Evolutionary conservation across 2,329 filamentous ascomycete species (phyloP).

Genomic region (Pseudocercospora fijiensis): DNA sequence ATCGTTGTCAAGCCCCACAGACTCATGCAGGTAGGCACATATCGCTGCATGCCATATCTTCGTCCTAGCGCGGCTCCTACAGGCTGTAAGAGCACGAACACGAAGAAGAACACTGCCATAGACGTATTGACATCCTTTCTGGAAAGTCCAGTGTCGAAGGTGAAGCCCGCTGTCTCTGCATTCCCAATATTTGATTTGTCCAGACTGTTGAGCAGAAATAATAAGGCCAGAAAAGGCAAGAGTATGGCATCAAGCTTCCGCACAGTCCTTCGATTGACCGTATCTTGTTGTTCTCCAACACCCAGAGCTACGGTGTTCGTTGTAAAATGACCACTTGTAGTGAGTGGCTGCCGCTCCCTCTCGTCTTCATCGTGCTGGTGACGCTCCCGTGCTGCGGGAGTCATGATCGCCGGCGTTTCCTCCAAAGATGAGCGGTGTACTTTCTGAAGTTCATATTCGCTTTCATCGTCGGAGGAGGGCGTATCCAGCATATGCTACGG

Average conservation of each 20-base stretch:
- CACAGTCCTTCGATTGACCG: constrained; percentile 40
- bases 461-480: not conserved
- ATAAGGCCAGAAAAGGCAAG: constrained; percentile 52
- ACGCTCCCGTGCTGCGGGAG: not conserved
- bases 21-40: constrained; percentile 59
- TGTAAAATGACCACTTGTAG: not conserved
- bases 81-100: constrained; percentile 60
- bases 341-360: constrained; percentile 2
- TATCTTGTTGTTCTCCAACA: not conserved
- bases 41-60: constrained; percentile 55
- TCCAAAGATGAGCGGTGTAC: constrained; percentile 16
- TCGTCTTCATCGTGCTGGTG: not conserved
- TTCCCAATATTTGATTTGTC: constrained; percentile 57
- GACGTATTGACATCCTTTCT: constrained; percentile 57
- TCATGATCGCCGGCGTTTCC: constrained; percentile 7
- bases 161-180: constrained; percentile 60
- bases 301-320: not conserved
- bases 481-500: not conserved
- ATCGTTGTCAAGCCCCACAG: constrained; percentile 54
- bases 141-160: constrained; percentile 53
- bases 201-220: constrained; percentile 55
- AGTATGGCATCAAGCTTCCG: constrained; percentile 53
- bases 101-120: constrained; percentile 58
- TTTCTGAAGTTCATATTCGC: constrained; percentile 21
- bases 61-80: constrained; percentile 58